Base-by-base conservation (phyloP, 2,329 filamentous ascomycete genomes). In the Penicillium sp. region DNA sequence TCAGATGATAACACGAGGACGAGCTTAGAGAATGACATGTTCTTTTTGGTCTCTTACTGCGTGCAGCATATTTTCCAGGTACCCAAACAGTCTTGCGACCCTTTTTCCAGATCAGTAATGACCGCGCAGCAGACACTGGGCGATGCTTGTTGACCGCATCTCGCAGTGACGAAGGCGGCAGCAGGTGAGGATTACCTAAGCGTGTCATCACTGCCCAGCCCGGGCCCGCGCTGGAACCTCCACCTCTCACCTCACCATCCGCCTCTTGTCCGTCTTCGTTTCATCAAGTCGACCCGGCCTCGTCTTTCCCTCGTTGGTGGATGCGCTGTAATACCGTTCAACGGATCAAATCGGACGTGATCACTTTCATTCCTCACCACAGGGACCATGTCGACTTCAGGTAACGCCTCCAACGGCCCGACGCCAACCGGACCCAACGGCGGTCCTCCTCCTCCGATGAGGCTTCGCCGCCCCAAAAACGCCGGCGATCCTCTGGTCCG, bases 401-500 rank as follows among this genome's bases (percentile, higher is more conserved):
- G 66, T 11, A 75, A 73, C 49, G 67, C 70, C 46, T 72, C 75
- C 3, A 72, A 73, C 55, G 70, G 71, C 51, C 72, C 69, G 46
- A 73, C 69, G 37, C 74, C 74, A 42, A 74, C 72, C 5, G 72
- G 74, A n/a, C 62, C 69, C 24, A 73, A 74, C 47, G 75, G 72
- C 52, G 70, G 63, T 49, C 70, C 68, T 41, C 66, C 62, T 49
- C 70, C 68, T 41, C 66, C 63, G 9, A 63, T 71, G 57, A 70
- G 67, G 47, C 67, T 73, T 34, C 73, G 77, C 47, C 77, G 76
- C 49, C 73, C 73, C 9, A 76, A 75, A 49, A 71, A 69, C 40
- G 73, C 74, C 47, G 82, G 40, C 40, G 40, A 88, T 58, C 85
- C 85, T 28, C 71, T 88, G 18, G 81, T 85, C 44, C 75, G 82